Base-by-base conservation (phyloP, 2,329 filamentous ascomycete genomes). In the Metarhizium anisopliae region DNA sequence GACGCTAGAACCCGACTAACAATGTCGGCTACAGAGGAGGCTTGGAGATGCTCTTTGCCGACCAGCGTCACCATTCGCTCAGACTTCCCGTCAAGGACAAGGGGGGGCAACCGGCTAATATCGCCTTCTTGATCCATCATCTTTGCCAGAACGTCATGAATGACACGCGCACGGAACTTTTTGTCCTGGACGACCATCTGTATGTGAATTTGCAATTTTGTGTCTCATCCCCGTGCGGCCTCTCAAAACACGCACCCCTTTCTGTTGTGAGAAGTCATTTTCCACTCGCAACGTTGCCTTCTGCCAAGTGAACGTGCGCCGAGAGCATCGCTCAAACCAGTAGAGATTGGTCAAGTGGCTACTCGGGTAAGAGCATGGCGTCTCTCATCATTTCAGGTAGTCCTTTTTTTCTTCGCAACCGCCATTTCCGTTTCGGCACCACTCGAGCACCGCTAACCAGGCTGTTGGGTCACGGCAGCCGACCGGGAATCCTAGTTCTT, bases 401-500 rank as follows among this genome's bases (percentile, higher is more conserved):
- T 8, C 1, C 1, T 2, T 35, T 11, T 11, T 35, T 35, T 35
- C 32, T 11, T 7, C 10, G 32, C 32, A 8, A 6, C 32, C 32
- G 32, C 10, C 32, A 35, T 35, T 49, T 8, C 35, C 32, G 18
- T 25, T 36, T 47, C 13, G 3, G 6, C n/a, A 29, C 10, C 25
- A 49, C 25, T 20, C 20, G 16, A 20, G 7, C 5, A 52, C 50
- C 52, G 62, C 68, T 68, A 58, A 64, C 63, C 49, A 53, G 4
- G 13, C 38, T 20, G 8, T 32, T 47, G 18, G 32, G 18, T 20
- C 18, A 36, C 38, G 51, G 58, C 63, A 97, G 93, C 58, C 91
- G 94, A 54, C 94, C 94, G 5, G 94, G 94, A 2, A 96, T 99
- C 69, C 82, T 99, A 47, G 93, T 96, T 32, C 79, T 99, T 56